Conservation (phyloP, 1,139 yeast genomes). For the Scheffersomyces cryptocercus region DNA sequence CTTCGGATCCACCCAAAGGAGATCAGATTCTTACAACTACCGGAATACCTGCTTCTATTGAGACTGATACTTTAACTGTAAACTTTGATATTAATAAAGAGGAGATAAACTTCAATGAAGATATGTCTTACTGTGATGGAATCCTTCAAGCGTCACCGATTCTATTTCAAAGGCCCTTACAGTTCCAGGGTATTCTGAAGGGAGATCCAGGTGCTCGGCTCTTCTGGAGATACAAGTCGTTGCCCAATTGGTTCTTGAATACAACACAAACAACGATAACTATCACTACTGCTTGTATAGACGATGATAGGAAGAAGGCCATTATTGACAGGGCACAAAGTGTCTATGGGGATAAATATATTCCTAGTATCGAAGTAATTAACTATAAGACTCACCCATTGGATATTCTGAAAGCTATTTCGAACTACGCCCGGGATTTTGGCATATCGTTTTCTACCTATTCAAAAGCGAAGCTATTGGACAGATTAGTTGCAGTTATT, state of each 20-base stretch:
- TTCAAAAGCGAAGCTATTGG: conserved; percentile 1
- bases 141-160: conserved; percentile 3
- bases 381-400: conserved; percentile 1
- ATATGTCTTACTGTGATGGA: background rate
- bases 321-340: conserved; percentile 2
- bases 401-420: conserved; percentile 7
- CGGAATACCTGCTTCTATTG: no score
- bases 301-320: background rate
- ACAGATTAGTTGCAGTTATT: background rate
- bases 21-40: no score
- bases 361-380: conserved; percentile 5
- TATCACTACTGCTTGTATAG: background rate
- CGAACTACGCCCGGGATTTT: conserved; percentile 5
- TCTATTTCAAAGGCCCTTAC: conserved; percentile 3
- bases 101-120: conserved; percentile 9
- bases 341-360: conserved; percentile 4
- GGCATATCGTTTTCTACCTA: conserved; percentile 4
- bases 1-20: no score
- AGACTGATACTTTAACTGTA: no score
- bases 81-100: conserved; percentile 1
- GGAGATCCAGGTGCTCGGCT: conserved; percentile 11
- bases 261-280: background rate
- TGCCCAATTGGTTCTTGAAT: background rate
- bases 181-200: conserved; percentile 11
- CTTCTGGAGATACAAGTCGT: conserved; percentile 6